phyloP scores from a whole-genome alignment of 2,329 filamentous ascomycete species.

The Triangularia verruculosa region DNA sequence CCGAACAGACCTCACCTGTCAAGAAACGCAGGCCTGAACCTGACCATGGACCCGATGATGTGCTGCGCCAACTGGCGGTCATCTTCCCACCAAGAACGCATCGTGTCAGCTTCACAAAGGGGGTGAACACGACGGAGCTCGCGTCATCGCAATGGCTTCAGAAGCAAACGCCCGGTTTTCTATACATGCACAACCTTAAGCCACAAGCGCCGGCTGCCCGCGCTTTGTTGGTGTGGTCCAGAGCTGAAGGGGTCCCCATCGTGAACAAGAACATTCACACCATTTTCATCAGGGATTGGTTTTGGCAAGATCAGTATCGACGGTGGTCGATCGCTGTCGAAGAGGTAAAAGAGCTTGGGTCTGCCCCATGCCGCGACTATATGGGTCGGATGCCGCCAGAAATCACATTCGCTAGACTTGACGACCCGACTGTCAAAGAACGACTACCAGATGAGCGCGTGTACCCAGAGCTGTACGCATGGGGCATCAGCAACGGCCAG shows the following conservation, averaged over 20 bases:
- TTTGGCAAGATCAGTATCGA: neutral
- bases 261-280: neutral
- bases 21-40: no score
- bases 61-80: neutral
- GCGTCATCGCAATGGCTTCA: neutral
- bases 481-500: constrained; percentile 2
- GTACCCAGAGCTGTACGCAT: constrained; percentile 15
- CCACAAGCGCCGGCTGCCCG: neutral
- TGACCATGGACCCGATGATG: neutral
- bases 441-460: constrained; percentile 13
- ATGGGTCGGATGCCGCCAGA: constrained; percentile 4
- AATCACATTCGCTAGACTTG: constrained; percentile 15
- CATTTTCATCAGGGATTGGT: neutral
- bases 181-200: neutral
- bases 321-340: no score
- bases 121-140: neutral
- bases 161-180: neutral
- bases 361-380: neutral
- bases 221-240: neutral
- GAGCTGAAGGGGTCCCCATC: neutral
- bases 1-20: no score
- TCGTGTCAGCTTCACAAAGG: neutral
- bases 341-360: no score
- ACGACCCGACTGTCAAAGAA: neutral
- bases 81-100: neutral